Evolutionary conservation across 164 flowering plant species (phyloP), one percentile per base, ranked within the genome.

Genomic region (Dillenia turbinata): DNA sequence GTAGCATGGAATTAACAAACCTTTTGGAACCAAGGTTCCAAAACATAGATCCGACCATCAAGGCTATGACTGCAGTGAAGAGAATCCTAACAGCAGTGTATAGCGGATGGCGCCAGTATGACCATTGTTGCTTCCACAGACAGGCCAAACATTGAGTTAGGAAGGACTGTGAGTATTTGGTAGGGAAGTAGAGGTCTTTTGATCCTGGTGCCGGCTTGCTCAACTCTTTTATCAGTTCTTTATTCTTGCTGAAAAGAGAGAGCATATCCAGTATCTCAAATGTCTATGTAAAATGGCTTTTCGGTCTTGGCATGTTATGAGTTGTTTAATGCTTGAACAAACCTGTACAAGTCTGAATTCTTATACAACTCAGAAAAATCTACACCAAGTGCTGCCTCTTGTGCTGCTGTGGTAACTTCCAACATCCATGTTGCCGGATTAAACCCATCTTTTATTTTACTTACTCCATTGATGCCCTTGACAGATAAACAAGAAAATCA

Each of bases 91-190:
- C 52, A 2, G 66, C 66, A 53, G 69, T 75, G 55, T 75, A 75
- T 52, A 63, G 71, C 5, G 79, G 79, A 45, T 66, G 66, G 40
- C 79, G 49, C 79, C 79, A 72, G 50, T 72, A 75, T 2, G 79
- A 69, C 73, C 73, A 63, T 53, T 62, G 19, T 63, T 75, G 79
- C 65, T 75, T 75, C 79, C 79, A 75, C 9, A 72, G 70, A 22
- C 79, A 72, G 19, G 79, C 73, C 51, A 62, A 71, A 22, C 62
- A 40, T 47, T 72, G 76, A 59, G 56, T 69, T 60, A 67, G 65
- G 56, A 72, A 66, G 49, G 53, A 15, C 46, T 72, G 73, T 2
- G 79, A 66, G 56, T 61, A 72, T 52, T 51, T 62, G 16, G 75
- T 63, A 13, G 62, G 33, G 44, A 75, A 75, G 62, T 68, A 52